These are phyloP conservation scores for Paraphysoderma sedebokerense DNA, from an alignment of 371 early-diverging fungal genomes.

Conservation along the genomic window DNA sequence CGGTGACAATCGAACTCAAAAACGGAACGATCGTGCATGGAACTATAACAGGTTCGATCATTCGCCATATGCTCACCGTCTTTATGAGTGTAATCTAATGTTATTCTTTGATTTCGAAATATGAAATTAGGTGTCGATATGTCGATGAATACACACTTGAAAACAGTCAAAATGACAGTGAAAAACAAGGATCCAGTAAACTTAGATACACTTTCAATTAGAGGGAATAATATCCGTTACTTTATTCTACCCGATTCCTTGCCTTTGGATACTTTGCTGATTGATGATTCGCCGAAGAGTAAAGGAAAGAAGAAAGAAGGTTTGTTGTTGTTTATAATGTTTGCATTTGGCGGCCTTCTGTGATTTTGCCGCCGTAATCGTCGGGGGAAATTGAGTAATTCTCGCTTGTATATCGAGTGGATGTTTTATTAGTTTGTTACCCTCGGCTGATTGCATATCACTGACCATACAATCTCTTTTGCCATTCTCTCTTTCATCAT, in stretches of 20 bases:
- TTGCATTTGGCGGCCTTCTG: background rate
- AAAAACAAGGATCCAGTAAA: conserved; percentile 76
- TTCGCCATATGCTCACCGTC: background rate
- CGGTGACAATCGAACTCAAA: conserved; percentile 89
- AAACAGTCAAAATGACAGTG: conserved; percentile 94
- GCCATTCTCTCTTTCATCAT: background rate
- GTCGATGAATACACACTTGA: conserved; percentile 98
- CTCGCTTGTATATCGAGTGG: conserved; percentile 2
- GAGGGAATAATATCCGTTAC: conserved; percentile 91
- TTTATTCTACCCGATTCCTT: conserved; percentile 87
- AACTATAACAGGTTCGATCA: conserved; percentile 58
- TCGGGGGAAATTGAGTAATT: background rate
- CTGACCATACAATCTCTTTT: background rate
- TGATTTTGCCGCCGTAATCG: background rate
- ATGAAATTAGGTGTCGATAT: conserved; percentile 67
- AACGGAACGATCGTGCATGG: conserved; percentile 90
- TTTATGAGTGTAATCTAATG: background rate
- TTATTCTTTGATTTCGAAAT: background rate
- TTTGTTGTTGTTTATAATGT: background rate
- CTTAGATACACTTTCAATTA: conserved; percentile 77
- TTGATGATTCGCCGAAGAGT: conserved; percentile 88
- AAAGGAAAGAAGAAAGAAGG: conserved; percentile 67
- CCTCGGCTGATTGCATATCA: background rate
- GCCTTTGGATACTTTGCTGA: conserved; percentile 85
- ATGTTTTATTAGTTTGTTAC: background rate